Evolutionary conservation across 1,139 yeast genomes (phyloP).

Genomic region (Pichia sp.): DNA sequence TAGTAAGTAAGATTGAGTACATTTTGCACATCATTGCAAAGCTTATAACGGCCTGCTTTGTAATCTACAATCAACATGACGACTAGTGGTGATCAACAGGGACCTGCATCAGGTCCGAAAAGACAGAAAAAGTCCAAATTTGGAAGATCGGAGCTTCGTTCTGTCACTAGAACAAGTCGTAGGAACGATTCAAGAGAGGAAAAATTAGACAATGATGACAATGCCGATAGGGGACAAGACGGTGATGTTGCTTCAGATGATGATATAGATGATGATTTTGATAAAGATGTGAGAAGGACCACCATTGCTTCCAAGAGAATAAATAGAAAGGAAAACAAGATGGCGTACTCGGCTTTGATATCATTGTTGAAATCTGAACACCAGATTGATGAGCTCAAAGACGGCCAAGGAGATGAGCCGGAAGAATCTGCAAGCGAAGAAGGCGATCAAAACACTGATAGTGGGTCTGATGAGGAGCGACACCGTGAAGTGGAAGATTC

Average conservation of each 20-base stretch:
- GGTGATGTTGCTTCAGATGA: constrained; percentile 19
- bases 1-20: no score
- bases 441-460: constrained; percentile 30
- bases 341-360: constrained; percentile 73
- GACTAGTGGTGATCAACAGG: constrained; percentile 16
- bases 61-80: not conserved
- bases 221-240: not conserved
- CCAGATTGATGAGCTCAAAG: constrained; percentile 26
- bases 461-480: constrained; percentile 27
- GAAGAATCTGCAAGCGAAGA: constrained; percentile 30
- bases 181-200: constrained; percentile 28
- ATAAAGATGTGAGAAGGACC: constrained; percentile 4
- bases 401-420: constrained; percentile 21
- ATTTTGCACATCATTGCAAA: not conserved
- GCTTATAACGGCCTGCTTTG: no score
- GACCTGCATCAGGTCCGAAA: constrained; percentile 13
- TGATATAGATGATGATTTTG: constrained; percentile 21
- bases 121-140: constrained; percentile 34
- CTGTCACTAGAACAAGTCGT: constrained; percentile 47
- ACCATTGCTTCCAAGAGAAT: constrained; percentile 22
- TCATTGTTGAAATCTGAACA: constrained; percentile 62
- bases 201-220: constrained; percentile 18
- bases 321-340: constrained; percentile 33
- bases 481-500: constrained; percentile 31
- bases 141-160: constrained; percentile 59